Conservation (phyloP, 306 rosid species). For the Trifolium subterraneum region DNA sequence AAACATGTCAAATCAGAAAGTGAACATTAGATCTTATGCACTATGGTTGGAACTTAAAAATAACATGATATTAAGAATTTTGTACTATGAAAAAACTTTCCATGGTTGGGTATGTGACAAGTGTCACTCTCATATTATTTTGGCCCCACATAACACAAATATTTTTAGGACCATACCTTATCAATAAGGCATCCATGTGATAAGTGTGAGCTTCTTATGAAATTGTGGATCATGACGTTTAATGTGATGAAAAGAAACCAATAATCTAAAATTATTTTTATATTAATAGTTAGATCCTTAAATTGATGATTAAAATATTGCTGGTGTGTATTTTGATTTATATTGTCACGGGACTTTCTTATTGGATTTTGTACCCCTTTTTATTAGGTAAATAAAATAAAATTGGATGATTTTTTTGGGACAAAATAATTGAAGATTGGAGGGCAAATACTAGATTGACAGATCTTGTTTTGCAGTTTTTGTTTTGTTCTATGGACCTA, state of each 20-base stretch:
- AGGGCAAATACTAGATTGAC: slow-evolving; percentile 14
- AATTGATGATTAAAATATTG: slow-evolving; percentile 1
- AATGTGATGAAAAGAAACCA: slow-evolving; percentile 39
- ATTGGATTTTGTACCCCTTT: slow-evolving; percentile 29
- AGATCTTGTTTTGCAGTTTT: neutral
- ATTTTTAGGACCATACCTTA: slow-evolving; percentile 45
- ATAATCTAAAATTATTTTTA: slow-evolving; percentile 17
- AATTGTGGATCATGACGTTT: slow-evolving; percentile 52
- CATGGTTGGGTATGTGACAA: slow-evolving; percentile 50
- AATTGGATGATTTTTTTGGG: neutral
- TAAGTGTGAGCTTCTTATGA: slow-evolving; percentile 50
- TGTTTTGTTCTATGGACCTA: neutral
- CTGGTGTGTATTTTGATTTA: slow-evolving; percentile 3
- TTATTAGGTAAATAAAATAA: neutral
- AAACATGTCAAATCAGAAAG: slow-evolving; percentile 63
- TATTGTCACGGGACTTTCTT: neutral
- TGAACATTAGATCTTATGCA: slow-evolving; percentile 63
- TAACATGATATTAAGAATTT: slow-evolving; percentile 31
- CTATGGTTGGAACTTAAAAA: slow-evolving; percentile 43
- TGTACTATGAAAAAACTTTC: slow-evolving; percentile 37
- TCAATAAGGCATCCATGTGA: slow-evolving; percentile 42
- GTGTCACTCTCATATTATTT: slow-evolving; percentile 39
- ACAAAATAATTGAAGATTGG: slow-evolving; percentile 26
- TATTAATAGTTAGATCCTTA: slow-evolving; percentile 1
- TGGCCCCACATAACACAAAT: slow-evolving; percentile 45